phyloP scores from a whole-genome alignment of 1,284 basidiomycete genomes.

The Ustilago hordei region DNA sequence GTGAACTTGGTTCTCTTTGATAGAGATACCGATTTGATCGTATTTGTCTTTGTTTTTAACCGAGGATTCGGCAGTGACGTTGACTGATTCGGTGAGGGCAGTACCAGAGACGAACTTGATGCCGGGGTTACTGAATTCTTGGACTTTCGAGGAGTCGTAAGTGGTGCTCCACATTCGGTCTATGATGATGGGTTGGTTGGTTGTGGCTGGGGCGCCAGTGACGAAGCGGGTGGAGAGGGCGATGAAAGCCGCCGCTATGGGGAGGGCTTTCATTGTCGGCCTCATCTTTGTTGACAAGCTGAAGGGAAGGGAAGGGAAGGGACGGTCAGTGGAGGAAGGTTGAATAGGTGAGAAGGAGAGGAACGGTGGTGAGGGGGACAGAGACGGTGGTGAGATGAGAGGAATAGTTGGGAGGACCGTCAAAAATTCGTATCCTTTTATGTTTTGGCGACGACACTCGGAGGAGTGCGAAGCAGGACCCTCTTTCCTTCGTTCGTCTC shows the following conservation, averaged over 20 bases:
- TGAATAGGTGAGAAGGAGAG: not conserved
- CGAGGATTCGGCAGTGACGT: conserved; percentile 25
- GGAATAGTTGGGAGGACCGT: not conserved
- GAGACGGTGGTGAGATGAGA: not conserved
- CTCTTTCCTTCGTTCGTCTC: not conserved
- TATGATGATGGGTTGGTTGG: conserved; percentile 27
- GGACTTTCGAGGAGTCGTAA: conserved; percentile 33
- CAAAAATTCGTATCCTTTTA: not conserved
- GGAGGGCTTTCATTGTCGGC: conserved; percentile 4
- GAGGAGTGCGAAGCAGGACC: not conserved
- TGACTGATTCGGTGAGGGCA: conserved; percentile 24
- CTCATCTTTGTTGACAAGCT: not conserved
- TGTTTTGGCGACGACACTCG: not conserved
- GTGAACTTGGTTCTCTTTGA: conserved; percentile 37
- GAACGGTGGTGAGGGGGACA: not conserved
- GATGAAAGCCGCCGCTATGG: conserved; percentile 10
- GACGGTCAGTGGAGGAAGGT: not conserved
- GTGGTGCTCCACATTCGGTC: conserved; percentile 48
- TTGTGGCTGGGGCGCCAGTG: not conserved
- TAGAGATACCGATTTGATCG: conserved; percentile 34
- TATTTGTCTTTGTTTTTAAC: not conserved
- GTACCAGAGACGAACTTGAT: conserved; percentile 32
- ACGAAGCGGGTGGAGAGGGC: conserved; percentile 7
- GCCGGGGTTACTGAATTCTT: conserved; percentile 35
- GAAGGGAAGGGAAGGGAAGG: not conserved